A percentile compares a stretch with the other conserved stretches of the same genome.
These are phyloP conservation scores for Hypocreales sp. DNA, from an alignment of 2,329 filamentous ascomycete species.

Conservation along the genomic window DNA sequence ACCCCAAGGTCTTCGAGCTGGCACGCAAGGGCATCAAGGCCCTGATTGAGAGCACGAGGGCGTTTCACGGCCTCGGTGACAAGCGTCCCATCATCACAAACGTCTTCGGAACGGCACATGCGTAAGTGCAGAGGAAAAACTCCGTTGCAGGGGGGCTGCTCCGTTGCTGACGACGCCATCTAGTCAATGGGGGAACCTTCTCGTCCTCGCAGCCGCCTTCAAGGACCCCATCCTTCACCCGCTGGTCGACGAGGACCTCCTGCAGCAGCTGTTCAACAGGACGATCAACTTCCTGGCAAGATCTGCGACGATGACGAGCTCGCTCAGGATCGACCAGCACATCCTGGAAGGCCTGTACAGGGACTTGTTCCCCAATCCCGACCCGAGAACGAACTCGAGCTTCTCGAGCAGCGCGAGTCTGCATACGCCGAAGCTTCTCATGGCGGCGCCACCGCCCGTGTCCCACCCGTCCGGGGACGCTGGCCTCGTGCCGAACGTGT, in stretches of 20 bases:
- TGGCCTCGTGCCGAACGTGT: neutral
- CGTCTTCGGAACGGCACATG: constrained; percentile 86
- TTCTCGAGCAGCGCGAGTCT: constrained; percentile 24
- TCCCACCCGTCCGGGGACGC: neutral
- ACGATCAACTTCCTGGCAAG: constrained; percentile 65
- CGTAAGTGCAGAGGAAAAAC: constrained; percentile 48
- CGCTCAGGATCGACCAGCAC: constrained; percentile 55
- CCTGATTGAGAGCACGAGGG: constrained; percentile 70
- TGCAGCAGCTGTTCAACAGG: constrained; percentile 48
- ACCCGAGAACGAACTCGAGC: constrained; percentile 19
- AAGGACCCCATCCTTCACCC: constrained; percentile 45
- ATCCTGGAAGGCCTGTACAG: constrained; percentile 48
- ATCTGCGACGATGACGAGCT: constrained; percentile 57
- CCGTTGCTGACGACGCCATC: no score
- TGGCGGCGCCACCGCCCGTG: constrained; percentile 5
- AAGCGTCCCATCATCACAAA: constrained; percentile 79
- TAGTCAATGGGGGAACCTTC: constrained; percentile 92
- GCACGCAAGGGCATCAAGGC: constrained; percentile 53
- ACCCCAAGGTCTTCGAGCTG: constrained; percentile 32
- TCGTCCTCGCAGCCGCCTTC: constrained; percentile 76
- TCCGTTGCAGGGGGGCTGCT: no score
- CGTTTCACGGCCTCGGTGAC: constrained; percentile 53
- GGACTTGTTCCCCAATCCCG: constrained; percentile 22
- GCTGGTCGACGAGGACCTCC: constrained; percentile 37
- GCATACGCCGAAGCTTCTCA: constrained; percentile 7